Conservation (phyloP, 2,329 filamentous ascomycete genomes). For the Arthrinium phaeospermum region DNA sequence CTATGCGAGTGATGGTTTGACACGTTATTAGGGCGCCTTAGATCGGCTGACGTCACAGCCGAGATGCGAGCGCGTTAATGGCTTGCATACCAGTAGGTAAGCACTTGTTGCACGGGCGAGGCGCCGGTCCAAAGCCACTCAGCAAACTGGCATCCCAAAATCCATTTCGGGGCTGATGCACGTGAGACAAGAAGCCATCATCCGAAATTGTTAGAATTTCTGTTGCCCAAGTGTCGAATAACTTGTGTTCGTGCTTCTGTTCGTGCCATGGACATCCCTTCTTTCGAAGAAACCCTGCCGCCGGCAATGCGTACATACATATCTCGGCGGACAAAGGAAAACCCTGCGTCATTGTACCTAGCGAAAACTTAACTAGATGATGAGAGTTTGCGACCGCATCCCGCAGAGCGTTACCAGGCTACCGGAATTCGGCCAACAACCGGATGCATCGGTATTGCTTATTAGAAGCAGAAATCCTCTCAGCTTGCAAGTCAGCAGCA, state of each 20-base stretch:
- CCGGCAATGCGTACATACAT: background rate
- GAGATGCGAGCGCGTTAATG: background rate
- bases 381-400: slow-evolving; percentile 2
- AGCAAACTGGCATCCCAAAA: background rate
- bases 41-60: background rate
- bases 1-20: background rate
- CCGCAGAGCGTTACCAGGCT: background rate
- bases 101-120: background rate
- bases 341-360: background rate
- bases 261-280: background rate
- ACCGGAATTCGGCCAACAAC: background rate
- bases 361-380: background rate
- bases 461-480: background rate
- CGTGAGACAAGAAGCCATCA: background rate
- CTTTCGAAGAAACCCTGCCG: background rate
- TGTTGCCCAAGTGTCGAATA: background rate
- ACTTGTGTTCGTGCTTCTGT: background rate
- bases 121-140: background rate
- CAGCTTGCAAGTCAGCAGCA: background rate
- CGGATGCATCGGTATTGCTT: slow-evolving; percentile 3
- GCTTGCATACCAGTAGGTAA: too few species aligned
- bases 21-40: background rate
- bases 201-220: background rate
- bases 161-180: background rate
- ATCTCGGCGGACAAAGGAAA: background rate